Base-by-base conservation (phyloP, 805 yeast species). In the Lipomyces mesembrius region DNA sequence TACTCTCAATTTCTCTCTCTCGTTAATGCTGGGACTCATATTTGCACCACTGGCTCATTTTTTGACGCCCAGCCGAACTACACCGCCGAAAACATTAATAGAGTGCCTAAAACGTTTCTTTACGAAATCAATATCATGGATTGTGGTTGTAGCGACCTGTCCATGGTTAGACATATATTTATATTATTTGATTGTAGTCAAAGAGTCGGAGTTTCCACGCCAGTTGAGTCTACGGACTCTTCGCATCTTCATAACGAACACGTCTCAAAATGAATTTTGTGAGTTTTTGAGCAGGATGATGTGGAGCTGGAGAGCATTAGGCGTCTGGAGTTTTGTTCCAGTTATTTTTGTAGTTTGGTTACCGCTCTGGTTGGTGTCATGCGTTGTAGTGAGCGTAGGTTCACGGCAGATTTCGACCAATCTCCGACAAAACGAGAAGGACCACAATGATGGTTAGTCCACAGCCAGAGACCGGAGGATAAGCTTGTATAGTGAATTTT, bases 1-100 rank as follows among this genome's bases (percentile, higher is more conserved):
- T 62, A 92, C 92, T 69, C 83, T 94, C 29, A 92, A 95, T 78
- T 95, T 93, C 76, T 83, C 98, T 1, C 81, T 95, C 67, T 91
- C 97, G 0, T 82, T 91, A 60, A 74, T 83, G 4, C 80, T 93
- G 65, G 94, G 97, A 0, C 62, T 91, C 0, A 75, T 85, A n/a
- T 85, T 90, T 1, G 79, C 87, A n/a, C 97, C 98, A 9, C 79
- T 94, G 75, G 87, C 90, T 0, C 85, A 88, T 71, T 79, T 90
- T 22, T 17, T 52, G 34, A 25, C 34, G n/a, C 55, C 55, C 34
- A 25, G 76, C 77, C 72, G 59, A 73, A 1, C 12, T 35, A 27
- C 51, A 27, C 35, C 49, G 34, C 35, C 66, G 32, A 25, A 61
- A n/a, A 11, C 57, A 11, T 8, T n/a, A n/a, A 43, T n/a, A 2